Conservation (phyloP, 208 protist species). For the Borovskyia barvae region DNA sequence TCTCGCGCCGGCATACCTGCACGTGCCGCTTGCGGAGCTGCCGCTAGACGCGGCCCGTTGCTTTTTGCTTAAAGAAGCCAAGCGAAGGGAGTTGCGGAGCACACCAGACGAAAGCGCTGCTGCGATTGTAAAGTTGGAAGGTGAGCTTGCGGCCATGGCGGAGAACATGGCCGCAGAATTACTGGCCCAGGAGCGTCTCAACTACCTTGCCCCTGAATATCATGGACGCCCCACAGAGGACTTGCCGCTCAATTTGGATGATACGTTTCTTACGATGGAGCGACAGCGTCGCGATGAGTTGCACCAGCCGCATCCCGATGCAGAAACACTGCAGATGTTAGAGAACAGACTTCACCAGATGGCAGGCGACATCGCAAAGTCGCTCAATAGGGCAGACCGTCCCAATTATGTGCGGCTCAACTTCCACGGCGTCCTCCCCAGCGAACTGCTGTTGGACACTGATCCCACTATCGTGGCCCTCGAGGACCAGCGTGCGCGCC, state of each 20-base stretch:
- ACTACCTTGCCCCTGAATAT: conserved; percentile 43
- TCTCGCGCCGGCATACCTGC: conserved; percentile 35
- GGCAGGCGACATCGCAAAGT: conserved; percentile 33
- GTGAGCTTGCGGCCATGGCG: conserved; percentile 34
- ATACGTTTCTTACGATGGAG: conserved; percentile 43
- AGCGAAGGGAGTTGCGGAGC: conserved; percentile 36
- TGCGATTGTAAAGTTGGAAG: conserved; percentile 19
- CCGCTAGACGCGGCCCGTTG: conserved; percentile 37
- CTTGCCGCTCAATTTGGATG: conserved; percentile 44
- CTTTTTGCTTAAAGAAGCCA: conserved; percentile 47
- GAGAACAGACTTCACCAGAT: conserved; percentile 22
- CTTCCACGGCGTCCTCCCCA: conserved; percentile 28
- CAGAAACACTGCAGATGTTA: conserved; percentile 10
- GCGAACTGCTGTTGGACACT: conserved; percentile 40
- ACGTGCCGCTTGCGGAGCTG: conserved; percentile 42
- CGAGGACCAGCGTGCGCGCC: conserved; percentile 52
- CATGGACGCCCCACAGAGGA: conserved; percentile 27
- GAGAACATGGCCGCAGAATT: conserved; percentile 35
- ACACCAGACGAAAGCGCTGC: conserved; percentile 12
- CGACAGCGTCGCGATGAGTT: conserved; percentile 36
- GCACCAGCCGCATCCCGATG: conserved; percentile 21
- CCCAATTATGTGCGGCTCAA: conserved; percentile 33
- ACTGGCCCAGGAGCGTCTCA: conserved; percentile 35
- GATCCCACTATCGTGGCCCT: conserved; percentile 34
- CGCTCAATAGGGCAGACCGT: conserved; percentile 37